A percentile compares a stretch with the other conserved stretches of the same genome.
phyloP scores from a whole-genome alignment of 768 basidiomycete genomes.

The Pisolithus albus region DNA sequence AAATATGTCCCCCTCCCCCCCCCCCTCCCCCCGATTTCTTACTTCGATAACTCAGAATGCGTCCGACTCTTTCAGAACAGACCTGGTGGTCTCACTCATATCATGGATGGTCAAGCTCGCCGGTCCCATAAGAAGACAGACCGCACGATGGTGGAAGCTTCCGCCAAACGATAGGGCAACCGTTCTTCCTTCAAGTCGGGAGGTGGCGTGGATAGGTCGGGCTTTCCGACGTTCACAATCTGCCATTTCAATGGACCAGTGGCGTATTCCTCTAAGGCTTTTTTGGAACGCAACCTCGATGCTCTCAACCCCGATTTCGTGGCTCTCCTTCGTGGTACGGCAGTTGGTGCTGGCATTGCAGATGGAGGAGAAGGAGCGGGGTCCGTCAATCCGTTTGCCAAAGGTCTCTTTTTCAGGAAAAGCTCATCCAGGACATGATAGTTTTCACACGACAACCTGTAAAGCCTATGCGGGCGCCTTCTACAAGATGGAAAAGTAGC shows the following conservation, averaged over 20 bases:
- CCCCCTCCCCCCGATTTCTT: no score
- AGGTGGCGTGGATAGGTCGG: conserved; percentile 60
- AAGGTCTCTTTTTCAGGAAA: conserved; percentile 82
- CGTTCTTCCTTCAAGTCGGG: conserved; percentile 85
- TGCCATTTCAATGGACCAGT: conserved; percentile 90
- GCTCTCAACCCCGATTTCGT: conserved; percentile 92
- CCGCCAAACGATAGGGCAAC: conserved; percentile 90
- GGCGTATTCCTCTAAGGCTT: conserved; percentile 84
- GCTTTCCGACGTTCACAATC: conserved; percentile 83
- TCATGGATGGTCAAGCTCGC: conserved; percentile 95
- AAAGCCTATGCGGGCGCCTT: conserved; percentile 91
- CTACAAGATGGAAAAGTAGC: conserved; percentile 74
- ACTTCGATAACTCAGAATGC: conserved; percentile 90
- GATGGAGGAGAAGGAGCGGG: conserved; percentile 64
- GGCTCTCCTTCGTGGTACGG: conserved; percentile 69
- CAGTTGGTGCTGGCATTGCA: conserved; percentile 4
- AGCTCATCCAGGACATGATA: conserved; percentile 93
- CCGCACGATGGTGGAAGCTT: conserved; percentile 90
- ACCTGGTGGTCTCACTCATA: conserved; percentile 90
- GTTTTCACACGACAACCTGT: conserved; percentile 90
- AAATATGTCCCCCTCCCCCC: conserved; percentile 59
- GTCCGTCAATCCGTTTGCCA: conserved; percentile 86
- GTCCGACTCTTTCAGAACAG: conserved; percentile 77
- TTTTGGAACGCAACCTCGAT: conserved; percentile 85
- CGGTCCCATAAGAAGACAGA: conserved; percentile 86